These are phyloP conservation scores for Leishmania martiniquensis DNA, from an alignment of 208 protist species.

Conservation along the genomic window DNA sequence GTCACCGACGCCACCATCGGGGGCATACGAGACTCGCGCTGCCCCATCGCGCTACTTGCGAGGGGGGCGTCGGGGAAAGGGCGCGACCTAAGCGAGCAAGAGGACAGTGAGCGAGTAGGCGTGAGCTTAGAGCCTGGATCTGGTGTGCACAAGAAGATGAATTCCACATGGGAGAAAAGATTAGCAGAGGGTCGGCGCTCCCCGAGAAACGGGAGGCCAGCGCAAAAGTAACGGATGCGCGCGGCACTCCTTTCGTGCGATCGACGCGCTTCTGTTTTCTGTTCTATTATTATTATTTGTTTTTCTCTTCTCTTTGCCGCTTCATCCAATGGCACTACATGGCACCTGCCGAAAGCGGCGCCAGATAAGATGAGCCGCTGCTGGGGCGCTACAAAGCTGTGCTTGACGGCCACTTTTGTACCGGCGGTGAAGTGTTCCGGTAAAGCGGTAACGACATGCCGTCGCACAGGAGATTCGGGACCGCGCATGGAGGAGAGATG, in stretches of 20 bases:
- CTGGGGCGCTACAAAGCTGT: background rate
- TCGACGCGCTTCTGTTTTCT: background rate
- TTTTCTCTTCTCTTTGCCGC: too few species aligned
- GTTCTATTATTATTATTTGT: too few species aligned
- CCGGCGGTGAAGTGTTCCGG: background rate
- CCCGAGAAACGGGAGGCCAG: background rate
- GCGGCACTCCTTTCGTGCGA: background rate
- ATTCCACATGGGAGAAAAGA: background rate
- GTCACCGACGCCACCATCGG: background rate
- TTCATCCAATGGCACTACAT: background rate
- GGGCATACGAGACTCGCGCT: conserved; percentile 15
- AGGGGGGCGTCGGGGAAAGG: background rate
- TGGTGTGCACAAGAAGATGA: background rate
- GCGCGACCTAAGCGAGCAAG: background rate
- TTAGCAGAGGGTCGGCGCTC: background rate
- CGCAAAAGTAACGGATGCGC: background rate
- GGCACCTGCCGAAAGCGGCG: background rate
- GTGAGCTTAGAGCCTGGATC: background rate
- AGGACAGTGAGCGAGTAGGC: too few species aligned
- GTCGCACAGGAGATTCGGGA: background rate
- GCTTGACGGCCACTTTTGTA: background rate
- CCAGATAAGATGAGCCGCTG: background rate
- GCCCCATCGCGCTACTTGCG: conserved; percentile 11
- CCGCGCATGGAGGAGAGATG: too few species aligned
- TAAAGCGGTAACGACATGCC: background rate